Evolutionary conservation across 768 basidiomycete genomes (phyloP).

Genomic region (Pleurotus pulmonarius): DNA sequence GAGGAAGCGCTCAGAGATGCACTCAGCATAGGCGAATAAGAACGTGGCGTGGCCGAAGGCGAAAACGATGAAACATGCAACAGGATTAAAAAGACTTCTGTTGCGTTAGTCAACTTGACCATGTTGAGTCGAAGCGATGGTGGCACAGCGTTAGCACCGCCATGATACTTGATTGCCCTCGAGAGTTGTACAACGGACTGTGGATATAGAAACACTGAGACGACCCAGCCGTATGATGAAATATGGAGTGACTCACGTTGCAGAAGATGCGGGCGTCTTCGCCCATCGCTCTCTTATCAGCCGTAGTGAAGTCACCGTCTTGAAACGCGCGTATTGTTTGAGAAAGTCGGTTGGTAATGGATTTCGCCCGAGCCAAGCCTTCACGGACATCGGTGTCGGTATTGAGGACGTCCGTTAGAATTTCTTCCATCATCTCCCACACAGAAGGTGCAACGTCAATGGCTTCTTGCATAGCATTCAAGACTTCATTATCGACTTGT

Average conservation of each 20-base stretch:
- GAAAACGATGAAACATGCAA: conserved; percentile 83
- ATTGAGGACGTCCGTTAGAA: conserved; percentile 47
- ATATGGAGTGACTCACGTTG: conserved; percentile 49
- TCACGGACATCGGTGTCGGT: conserved; percentile 43
- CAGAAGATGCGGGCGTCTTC: conserved; percentile 80
- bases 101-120: conserved; percentile 74
- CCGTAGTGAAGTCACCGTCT: conserved; percentile 41
- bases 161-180: conserved; percentile 64
- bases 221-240: background rate
- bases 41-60: conserved; percentile 46
- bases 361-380: conserved; percentile 57
- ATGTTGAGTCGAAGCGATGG: conserved; percentile 63
- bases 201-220: background rate
- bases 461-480: conserved; percentile 75
- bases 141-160: conserved; percentile 51
- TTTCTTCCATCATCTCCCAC: conserved; percentile 78
- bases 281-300: conserved; percentile 60
- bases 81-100: conserved; percentile 84
- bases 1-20: conserved; percentile 20
- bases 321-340: conserved; percentile 56
- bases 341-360: conserved; percentile 59
- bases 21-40: conserved; percentile 58
- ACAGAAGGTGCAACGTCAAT: conserved; percentile 77
- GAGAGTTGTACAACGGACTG: conserved; percentile 78
- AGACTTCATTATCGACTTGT: conserved; percentile 72